phyloP scores from a whole-genome alignment of 257 asterid species.

The Echites panduratus region DNA sequence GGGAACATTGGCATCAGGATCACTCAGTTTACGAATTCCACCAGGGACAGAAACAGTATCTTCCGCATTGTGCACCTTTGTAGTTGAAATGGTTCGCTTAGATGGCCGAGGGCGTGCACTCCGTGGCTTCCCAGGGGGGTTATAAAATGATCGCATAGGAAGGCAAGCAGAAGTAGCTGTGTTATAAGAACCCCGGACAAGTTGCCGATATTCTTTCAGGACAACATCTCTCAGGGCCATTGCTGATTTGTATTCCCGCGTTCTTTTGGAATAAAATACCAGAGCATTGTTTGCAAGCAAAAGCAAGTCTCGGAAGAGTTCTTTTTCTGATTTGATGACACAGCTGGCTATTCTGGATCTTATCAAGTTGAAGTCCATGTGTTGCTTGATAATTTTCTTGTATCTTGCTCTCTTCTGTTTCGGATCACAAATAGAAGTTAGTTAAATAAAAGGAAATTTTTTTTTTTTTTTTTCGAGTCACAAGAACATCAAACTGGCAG shows the following conservation, averaged over 20 bases:
- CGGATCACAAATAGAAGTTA: slow-evolving; percentile 3
- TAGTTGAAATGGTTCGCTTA: slow-evolving; percentile 21
- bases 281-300: slow-evolving; percentile 74
- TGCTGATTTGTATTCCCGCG: slow-evolving; percentile 80
- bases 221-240: slow-evolving; percentile 46
- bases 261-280: slow-evolving; percentile 76
- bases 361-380: slow-evolving; percentile 64
- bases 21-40: slow-evolving; percentile 21
- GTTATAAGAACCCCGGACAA: slow-evolving; percentile 27
- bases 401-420: slow-evolving; percentile 83
- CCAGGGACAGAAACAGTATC: slow-evolving; percentile 4
- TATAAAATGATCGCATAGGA: slow-evolving; percentile 30
- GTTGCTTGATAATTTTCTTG: slow-evolving; percentile 61
- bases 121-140: slow-evolving; percentile 78
- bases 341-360: slow-evolving; percentile 47
- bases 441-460: not conserved
- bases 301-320: slow-evolving; percentile 79
- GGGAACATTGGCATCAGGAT: slow-evolving; percentile 21
- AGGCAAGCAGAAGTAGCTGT: slow-evolving; percentile 44
- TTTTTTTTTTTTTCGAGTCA: not conserved
- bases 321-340: slow-evolving; percentile 46
- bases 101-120: slow-evolving; percentile 63
- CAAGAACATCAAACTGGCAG: not conserved
- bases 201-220: slow-evolving; percentile 50
- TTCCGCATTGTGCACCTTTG: slow-evolving; percentile 20